phyloP scores from a whole-genome alignment of 306 rosid species.

The Cucurbita pepo region DNA sequence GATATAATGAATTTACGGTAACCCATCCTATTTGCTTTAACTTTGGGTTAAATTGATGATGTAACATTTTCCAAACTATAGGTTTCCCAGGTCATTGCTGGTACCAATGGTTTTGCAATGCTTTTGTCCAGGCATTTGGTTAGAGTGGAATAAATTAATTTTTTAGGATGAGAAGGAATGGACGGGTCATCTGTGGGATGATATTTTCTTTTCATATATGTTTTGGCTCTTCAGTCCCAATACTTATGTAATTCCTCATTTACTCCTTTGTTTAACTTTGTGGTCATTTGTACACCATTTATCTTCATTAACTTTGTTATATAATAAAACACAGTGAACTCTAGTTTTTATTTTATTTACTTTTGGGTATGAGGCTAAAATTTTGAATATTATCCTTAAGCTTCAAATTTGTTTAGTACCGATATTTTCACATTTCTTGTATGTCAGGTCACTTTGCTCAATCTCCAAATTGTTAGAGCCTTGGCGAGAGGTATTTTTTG shows the following conservation, averaged over 20 bases:
- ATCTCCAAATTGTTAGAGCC: slow-evolving; percentile 85
- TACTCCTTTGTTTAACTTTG: background rate
- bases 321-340: background rate
- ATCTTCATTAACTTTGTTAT: background rate
- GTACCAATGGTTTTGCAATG: no score
- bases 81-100: no score
- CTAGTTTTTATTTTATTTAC: background rate
- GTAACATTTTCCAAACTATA: no score
- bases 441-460: slow-evolving; percentile 79
- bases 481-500: slow-evolving; percentile 58
- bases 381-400: background rate
- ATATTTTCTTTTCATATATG: background rate
- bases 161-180: background rate
- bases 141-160: background rate
- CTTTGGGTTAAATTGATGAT: no score
- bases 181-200: background rate
- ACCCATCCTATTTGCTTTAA: no score
- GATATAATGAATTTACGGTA: no score
- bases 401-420: background rate
- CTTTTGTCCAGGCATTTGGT: no score
- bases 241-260: background rate
- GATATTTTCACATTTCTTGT: slow-evolving; percentile 5
- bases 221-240: background rate
- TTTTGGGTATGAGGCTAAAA: background rate
- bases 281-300: background rate